Base-by-base conservation (phyloP, 2,329 filamentous ascomycete species). In the Aspergillus thermomutatus region DNA sequence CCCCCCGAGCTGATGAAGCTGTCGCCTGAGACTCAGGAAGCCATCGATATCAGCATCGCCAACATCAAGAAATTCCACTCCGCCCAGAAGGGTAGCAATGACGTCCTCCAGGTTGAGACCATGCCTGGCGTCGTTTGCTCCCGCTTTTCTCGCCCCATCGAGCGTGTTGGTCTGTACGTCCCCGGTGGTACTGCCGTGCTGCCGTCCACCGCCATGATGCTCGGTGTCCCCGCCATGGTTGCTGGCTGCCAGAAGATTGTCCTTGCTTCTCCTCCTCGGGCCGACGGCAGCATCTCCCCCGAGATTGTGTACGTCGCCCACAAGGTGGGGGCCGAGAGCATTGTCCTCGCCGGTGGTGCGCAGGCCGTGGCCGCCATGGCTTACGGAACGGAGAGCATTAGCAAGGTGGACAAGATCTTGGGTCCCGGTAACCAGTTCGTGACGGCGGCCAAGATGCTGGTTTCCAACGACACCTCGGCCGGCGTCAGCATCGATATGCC, bases 371-470 rank as follows among this genome's bases (percentile, higher is more conserved):
- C 93, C 21, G 94, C 94, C 49, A 89, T 99, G 88, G 94, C 94
- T 2, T 99, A 99, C 77, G 94, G 94, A 49, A 99, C 94, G 0
- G 89, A 97, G 76, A 93, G 87, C 66, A 86, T 99, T 51, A 90
- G 82, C 74, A 99, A 99, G 80, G 94, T 99, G 7, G 94, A 99
- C 82, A 99, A 99, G 84, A 97, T 99, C 66, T 85, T 97, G 11
- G 94, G 94, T 0, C 94, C 94, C 2, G 94, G 94, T 37, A 99
- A 99, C 77, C 94, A 97, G 75, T 99, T 97, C 71, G 94, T 99
- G 43, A 99, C 94, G 0, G 94, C 94, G 0, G 94, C 91, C 52
- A 99, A 99, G 84, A 99, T 99, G 94, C 83, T 92, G 66, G 94
- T 99, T 46, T 91, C 89, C 75, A 99, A 99, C 75, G 94, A 99